A percentile compares a stretch with the other conserved stretches of the same genome.
These are phyloP conservation scores for Gynandropsis gynandra DNA, from an alignment of 345 rosid species.

Conservation along the genomic window DNA sequence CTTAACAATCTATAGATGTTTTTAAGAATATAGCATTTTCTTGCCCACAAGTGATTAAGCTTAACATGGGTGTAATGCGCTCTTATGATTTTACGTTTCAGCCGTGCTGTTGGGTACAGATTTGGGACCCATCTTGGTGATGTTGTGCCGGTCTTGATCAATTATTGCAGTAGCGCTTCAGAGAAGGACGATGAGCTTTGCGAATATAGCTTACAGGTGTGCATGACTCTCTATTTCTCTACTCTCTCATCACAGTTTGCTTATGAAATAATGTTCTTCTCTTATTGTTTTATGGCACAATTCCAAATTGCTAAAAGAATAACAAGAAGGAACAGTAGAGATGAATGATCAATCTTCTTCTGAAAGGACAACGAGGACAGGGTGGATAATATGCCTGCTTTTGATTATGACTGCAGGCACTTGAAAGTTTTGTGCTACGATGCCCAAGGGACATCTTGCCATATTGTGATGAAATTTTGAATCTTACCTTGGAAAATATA, in stretches of 20 bases:
- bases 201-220: constrained; percentile 97
- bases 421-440: constrained; percentile 88
- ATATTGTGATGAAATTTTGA: constrained; percentile 78
- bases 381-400: constrained; percentile 2
- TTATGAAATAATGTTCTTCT: neutral
- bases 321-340: neutral
- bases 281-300: no score
- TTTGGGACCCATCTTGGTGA: constrained; percentile 94
- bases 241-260: constrained; percentile 5
- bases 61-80: constrained; percentile 8
- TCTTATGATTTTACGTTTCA: constrained; percentile 24
- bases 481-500: constrained; percentile 72
- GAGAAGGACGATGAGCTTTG: constrained; percentile 99
- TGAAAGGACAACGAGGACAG: neutral
- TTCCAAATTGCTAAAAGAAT: no score
- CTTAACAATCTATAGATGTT: no score
- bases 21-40: neutral
- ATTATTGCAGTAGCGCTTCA: constrained; percentile 82
- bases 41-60: constrained; percentile 5
- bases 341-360: neutral
- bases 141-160: constrained; percentile 79
- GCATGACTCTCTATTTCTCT: constrained; percentile 12
- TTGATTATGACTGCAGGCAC: constrained; percentile 52
- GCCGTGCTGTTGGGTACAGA: constrained; percentile 99
- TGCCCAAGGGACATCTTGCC: constrained; percentile 91